Percentiles rank a stretch among this genome's conserved stretches.
phyloP scores from a whole-genome alignment of 2,329 filamentous ascomycete species.

The Beauveria asiatica region DNA sequence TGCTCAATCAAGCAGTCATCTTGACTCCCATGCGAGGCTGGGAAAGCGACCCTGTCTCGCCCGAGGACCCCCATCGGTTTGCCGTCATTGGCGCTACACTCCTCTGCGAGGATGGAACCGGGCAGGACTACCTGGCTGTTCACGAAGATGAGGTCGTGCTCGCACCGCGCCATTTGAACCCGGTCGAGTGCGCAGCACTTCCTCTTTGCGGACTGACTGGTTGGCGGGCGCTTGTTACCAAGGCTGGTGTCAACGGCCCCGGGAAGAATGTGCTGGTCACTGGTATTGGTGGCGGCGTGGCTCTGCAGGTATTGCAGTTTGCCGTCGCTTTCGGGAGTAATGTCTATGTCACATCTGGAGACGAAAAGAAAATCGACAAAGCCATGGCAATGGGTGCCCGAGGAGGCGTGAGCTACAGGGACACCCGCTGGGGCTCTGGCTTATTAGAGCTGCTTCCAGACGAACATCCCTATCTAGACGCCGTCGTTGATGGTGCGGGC shows the following conservation, averaged over 20 bases:
- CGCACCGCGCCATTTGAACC: constrained; percentile 62
- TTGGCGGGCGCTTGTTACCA: constrained; percentile 78
- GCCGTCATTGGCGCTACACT: constrained; percentile 63
- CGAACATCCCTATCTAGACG: constrained; percentile 64
- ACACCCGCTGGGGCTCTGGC: constrained; percentile 72
- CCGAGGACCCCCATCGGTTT: constrained; percentile 54
- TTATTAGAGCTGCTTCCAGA: constrained; percentile 53
- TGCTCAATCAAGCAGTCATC: constrained; percentile 61
- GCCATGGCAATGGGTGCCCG: constrained; percentile 65
- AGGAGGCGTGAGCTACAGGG: constrained; percentile 74
- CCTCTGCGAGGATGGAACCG: constrained; percentile 51
- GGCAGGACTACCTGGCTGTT: constrained; percentile 65
- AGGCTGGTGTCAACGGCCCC: constrained; percentile 54
- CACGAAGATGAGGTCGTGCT: constrained; percentile 65
- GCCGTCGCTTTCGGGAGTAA: constrained; percentile 64
- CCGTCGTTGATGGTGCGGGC: constrained; percentile 83
- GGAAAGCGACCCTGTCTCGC: constrained; percentile 61
- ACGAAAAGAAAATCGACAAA: constrained; percentile 63
- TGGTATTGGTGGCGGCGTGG: constrained; percentile 88
- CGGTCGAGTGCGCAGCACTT: constrained; percentile 71
- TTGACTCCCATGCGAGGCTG: constrained; percentile 73
- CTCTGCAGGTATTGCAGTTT: constrained; percentile 72
- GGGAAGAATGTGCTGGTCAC: constrained; percentile 77
- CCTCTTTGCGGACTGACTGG: constrained; percentile 80
- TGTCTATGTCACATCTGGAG: constrained; percentile 72